Evolutionary conservation across 108 stramenopile species (phyloP).

Genomic region (Parmales sp.): DNA sequence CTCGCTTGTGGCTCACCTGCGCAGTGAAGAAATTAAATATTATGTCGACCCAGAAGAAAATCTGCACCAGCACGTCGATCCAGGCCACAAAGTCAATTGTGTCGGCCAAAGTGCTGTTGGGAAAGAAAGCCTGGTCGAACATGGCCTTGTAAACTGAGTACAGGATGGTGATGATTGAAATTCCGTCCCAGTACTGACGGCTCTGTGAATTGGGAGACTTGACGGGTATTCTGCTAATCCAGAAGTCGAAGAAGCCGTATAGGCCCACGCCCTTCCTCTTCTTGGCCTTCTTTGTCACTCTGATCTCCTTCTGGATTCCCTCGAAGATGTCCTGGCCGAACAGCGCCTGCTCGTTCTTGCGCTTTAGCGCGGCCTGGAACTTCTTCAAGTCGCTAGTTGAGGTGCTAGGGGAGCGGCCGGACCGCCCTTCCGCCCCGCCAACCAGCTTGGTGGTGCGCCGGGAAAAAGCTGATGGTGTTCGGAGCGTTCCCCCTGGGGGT

Average conservation of each 20-base stretch:
- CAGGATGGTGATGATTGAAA: not conserved
- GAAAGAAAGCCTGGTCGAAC: not conserved
- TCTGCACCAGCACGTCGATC: not conserved
- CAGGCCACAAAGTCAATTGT: not conserved
- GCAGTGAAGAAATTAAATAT: not conserved
- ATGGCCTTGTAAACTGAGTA: slow-evolving; percentile 1
- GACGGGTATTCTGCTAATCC: too few species aligned
- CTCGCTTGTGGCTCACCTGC: too few species aligned
- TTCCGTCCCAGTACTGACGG: not conserved
- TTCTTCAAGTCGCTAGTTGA: too few species aligned
- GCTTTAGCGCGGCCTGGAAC: too few species aligned
- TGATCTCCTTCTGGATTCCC: not conserved
- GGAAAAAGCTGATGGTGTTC: too few species aligned
- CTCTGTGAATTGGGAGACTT: not conserved
- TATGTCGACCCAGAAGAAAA: slow-evolving; percentile 1
- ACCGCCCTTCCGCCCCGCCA: too few species aligned
- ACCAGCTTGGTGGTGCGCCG: too few species aligned
- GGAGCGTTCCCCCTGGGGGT: too few species aligned
- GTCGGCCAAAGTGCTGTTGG: not conserved
- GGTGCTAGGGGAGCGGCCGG: too few species aligned
- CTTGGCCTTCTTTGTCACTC: not conserved
- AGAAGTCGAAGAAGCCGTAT: not conserved
- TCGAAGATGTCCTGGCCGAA: slow-evolving; percentile 2
- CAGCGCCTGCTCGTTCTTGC: too few species aligned
- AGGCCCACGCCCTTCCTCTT: not conserved